Conservation (phyloP, 2,329 filamentous ascomycete genomes). For the Pleurostoma richardsiae region DNA sequence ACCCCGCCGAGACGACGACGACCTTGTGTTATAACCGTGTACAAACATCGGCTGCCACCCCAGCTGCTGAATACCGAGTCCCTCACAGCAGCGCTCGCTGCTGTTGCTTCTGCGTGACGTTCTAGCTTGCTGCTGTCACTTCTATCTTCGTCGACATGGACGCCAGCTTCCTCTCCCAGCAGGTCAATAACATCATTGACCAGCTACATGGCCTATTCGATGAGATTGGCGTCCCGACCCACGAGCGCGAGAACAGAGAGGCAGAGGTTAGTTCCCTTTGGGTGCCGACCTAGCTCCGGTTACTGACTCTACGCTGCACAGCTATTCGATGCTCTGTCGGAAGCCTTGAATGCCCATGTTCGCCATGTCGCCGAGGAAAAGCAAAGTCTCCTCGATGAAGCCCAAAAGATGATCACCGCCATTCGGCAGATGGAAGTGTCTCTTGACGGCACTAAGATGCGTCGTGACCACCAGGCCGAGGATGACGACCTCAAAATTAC, state of each 20-base stretch:
- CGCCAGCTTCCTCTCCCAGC: constrained; percentile 86
- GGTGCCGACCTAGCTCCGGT: not conserved
- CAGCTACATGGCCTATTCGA: constrained; percentile 94
- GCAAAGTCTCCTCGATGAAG: constrained; percentile 84
- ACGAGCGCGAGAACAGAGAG: constrained; percentile 88
- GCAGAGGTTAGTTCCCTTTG: constrained; percentile 62
- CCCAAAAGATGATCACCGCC: constrained; percentile 73
- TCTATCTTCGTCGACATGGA: constrained; percentile 55
- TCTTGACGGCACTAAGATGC: constrained; percentile 68
- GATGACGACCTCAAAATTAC: constrained; percentile 70
- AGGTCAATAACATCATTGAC: constrained; percentile 89
- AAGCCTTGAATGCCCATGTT: constrained; percentile 87
- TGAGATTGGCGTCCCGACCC: constrained; percentile 89
- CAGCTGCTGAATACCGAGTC: too few relatives aligned
- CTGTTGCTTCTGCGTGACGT: too few relatives aligned
- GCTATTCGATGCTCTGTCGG: constrained; percentile 89
- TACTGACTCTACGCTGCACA: constrained; percentile 30
- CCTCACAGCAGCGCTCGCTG: too few relatives aligned
- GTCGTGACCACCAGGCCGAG: constrained; percentile 57
- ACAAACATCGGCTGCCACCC: too few relatives aligned
- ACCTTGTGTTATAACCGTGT: too few relatives aligned
- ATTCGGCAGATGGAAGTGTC: constrained; percentile 94
- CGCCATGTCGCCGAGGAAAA: constrained; percentile 82
- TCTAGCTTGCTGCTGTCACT: too few relatives aligned
- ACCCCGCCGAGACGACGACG: too few relatives aligned